Evolutionary conservation across 2,329 filamentous ascomycete genomes (phyloP).

Genomic region (Sporothrix variecibatus): DNA sequence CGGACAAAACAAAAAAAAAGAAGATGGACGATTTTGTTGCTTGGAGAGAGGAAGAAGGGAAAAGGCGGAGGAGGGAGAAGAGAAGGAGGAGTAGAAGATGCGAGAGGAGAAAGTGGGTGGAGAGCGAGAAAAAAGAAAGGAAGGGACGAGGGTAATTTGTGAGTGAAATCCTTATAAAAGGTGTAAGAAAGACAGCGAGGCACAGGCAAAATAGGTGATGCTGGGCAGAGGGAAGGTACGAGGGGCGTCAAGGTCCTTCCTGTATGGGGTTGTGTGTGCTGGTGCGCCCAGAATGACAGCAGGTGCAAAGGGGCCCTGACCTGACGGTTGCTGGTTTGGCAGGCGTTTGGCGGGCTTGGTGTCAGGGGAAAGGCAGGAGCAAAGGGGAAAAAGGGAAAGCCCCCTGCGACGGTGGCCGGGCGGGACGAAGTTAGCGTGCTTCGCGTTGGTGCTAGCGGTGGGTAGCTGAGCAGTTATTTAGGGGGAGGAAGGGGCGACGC

Average conservation of each 20-base stretch:
- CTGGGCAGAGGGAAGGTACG: background rate
- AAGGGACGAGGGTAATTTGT: slow-evolving; percentile 15
- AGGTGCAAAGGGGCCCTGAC: background rate
- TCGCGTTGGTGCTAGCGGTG: slow-evolving; percentile 17
- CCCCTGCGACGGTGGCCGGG: slow-evolving; percentile 17
- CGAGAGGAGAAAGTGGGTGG: slow-evolving; percentile 21
- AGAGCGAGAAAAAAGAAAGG: slow-evolving; percentile 17
- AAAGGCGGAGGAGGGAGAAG: slow-evolving; percentile 11
- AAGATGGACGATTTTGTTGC: slow-evolving; percentile 30
- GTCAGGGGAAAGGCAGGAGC: slow-evolving; percentile 5
- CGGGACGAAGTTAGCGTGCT: slow-evolving; percentile 27
- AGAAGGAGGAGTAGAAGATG: slow-evolving; percentile 18
- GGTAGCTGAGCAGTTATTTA: slow-evolving; percentile 10
- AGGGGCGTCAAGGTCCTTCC: background rate
- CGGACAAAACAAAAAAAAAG: slow-evolving; percentile 27
- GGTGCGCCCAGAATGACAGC: background rate
- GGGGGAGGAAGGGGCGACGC: background rate
- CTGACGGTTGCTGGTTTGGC: background rate
- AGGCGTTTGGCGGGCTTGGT: background rate
- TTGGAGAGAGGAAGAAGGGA: slow-evolving; percentile 22
- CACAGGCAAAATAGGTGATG: background rate
- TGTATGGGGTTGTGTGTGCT: background rate
- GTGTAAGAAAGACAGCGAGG: slow-evolving; percentile 9
- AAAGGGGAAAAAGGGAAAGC: background rate
- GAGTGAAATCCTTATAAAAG: slow-evolving; percentile 15